Evolutionary conservation across 192 early-diverging fungal genomes (phyloP).

Genomic region (Dissophora ornata): DNA sequence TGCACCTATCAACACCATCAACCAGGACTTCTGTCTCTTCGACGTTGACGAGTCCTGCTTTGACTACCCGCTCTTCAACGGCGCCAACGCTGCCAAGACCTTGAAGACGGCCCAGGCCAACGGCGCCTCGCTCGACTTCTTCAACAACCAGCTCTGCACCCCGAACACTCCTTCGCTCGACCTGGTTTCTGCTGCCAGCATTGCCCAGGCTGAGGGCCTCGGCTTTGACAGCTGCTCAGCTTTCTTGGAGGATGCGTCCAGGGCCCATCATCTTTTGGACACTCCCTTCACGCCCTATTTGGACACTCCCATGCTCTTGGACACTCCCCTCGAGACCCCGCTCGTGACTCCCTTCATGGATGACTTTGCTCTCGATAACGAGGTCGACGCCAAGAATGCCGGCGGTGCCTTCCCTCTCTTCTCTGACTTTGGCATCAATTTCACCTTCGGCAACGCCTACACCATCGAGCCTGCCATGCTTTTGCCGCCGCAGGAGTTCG

Average conservation of each 20-base stretch:
- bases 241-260: conserved; percentile 26
- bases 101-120: conserved; percentile 4
- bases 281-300: conserved; percentile 43
- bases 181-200: not conserved
- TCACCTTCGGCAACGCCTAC: conserved; percentile 11
- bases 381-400: conserved; percentile 14
- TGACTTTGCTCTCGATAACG: conserved; percentile 16
- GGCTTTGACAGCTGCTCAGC: conserved; percentile 48
- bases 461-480: conserved; percentile 41
- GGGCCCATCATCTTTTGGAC: conserved; percentile 25
- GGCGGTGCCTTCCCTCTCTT: conserved; percentile 22
- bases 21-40: conserved; percentile 51
- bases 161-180: conserved; percentile 44
- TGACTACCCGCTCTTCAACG: conserved; percentile 48
- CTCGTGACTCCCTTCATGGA: conserved; percentile 15
- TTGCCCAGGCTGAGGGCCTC: not conserved
- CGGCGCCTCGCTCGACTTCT: conserved; percentile 4
- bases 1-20: conserved; percentile 52
- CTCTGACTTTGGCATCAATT: conserved; percentile 28
- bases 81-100: conserved; percentile 3
- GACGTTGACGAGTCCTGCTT: conserved; percentile 42
- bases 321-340: conserved; percentile 29
- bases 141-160: conserved; percentile 42
- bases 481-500: conserved; percentile 5
- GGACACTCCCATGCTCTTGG: conserved; percentile 29